phyloP scores from a whole-genome alignment of 495 filamentous ascomycete genomes.

The Cenococcum geophilum region DNA sequence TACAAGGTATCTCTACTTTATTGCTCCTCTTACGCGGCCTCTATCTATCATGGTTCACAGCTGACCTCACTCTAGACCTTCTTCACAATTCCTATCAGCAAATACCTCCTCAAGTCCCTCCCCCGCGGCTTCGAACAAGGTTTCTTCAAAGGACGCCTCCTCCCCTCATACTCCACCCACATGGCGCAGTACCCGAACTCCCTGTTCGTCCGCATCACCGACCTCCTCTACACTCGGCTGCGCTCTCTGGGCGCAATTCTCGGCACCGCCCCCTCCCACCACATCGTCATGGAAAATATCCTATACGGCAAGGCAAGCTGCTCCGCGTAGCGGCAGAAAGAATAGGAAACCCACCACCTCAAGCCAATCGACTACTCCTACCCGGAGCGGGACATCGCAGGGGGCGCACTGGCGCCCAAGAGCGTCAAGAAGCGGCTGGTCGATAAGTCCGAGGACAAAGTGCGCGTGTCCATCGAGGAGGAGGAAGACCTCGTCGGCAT shows the following conservation, averaged over 20 bases:
- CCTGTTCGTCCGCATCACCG: conserved; percentile 61
- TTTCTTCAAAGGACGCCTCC: conserved; percentile 60
- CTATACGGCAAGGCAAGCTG: conserved; percentile 50
- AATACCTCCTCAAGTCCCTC: conserved; percentile 61
- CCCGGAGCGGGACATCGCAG: conserved; percentile 61
- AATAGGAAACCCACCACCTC: conserved; percentile 64
- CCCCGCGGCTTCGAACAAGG: conserved; percentile 60
- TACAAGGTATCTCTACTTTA: no score
- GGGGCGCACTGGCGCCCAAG: conserved; percentile 52
- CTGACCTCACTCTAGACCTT: conserved; percentile 48
- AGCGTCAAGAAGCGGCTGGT: conserved; percentile 53
- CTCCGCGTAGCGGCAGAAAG: conserved; percentile 19
- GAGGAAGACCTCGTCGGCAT: conserved; percentile 47
- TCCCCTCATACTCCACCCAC: conserved; percentile 54
- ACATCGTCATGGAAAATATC: conserved; percentile 70
- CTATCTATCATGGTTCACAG: neutral
- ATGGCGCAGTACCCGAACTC: conserved; percentile 52
- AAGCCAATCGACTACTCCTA: conserved; percentile 68
- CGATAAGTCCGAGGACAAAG: conserved; percentile 60
- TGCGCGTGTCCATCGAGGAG: conserved; percentile 47
- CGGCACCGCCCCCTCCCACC: conserved; percentile 53
- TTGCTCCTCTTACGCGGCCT: neutral
- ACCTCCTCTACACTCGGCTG: conserved; percentile 53
- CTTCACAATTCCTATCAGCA: conserved; percentile 54
- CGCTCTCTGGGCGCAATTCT: conserved; percentile 50